Percentiles rank a stretch among this genome's conserved stretches.
Evolutionary conservation across 1,139 yeast genomes (phyloP).

Genomic region (Pichia sp.): DNA sequence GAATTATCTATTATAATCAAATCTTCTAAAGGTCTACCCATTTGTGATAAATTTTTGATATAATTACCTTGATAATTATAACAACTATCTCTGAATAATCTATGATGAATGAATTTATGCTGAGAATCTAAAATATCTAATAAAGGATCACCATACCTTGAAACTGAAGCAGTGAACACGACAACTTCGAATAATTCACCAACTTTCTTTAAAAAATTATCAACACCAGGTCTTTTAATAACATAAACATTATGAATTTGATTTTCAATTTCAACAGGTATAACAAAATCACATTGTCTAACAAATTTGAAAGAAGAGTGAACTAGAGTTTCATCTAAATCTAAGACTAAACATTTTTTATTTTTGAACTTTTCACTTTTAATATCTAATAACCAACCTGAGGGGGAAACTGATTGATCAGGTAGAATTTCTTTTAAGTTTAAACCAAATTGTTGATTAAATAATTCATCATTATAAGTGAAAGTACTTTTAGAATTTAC

Average conservation of each 20-base stretch:
- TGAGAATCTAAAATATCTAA: constrained; percentile 76
- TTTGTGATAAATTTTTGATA: constrained; percentile 85
- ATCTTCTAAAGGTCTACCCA: constrained; percentile 85
- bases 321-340: constrained; percentile 91
- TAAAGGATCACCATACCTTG: constrained; percentile 92
- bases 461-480: constrained; percentile 22
- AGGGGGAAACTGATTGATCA: constrained; percentile 50
- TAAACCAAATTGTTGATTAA: constrained; percentile 30
- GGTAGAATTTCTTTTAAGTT: constrained; percentile 61
- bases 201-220: constrained; percentile 75
- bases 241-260: constrained; percentile 93
- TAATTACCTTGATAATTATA: constrained; percentile 83
- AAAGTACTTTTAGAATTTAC: background rate
- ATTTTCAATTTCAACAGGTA: constrained; percentile 79
- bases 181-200: constrained; percentile 90
- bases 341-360: constrained; percentile 82
- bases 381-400: constrained; percentile 63
- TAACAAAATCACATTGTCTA: constrained; percentile 89
- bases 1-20: constrained; percentile 91
- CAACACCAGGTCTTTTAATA: constrained; percentile 96
- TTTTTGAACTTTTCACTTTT: constrained; percentile 37
- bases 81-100: constrained; percentile 85
- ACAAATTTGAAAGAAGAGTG: constrained; percentile 92
- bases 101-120: constrained; percentile 66
- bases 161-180: constrained; percentile 92